Evolutionary conservation across 2,329 filamentous ascomycete genomes (phyloP).

Genomic region (Bipolaris gigantea): DNA sequence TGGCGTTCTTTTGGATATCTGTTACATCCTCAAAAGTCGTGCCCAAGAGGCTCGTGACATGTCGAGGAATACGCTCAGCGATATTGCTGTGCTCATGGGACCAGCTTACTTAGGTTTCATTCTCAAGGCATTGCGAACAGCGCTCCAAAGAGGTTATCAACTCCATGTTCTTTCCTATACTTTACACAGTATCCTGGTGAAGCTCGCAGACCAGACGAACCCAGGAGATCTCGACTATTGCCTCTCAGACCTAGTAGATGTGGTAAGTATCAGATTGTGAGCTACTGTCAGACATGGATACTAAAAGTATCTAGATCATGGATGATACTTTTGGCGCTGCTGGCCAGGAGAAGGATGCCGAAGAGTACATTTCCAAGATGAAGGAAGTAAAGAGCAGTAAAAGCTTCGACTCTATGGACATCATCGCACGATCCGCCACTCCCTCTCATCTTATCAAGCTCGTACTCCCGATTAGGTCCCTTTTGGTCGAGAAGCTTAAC

Average conservation of each 20-base stretch:
- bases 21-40: conserved; percentile 87
- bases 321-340: conserved; percentile 94
- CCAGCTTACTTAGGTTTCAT: conserved; percentile 86
- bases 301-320: conserved; percentile 62
- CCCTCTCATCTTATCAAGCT: conserved; percentile 73
- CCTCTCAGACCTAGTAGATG: conserved; percentile 71
- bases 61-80: conserved; percentile 81
- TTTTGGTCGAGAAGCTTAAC: conserved; percentile 83
- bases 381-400: conserved; percentile 98
- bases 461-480: conserved; percentile 73
- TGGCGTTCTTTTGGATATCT: conserved; percentile 85
- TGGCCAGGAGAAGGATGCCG: conserved; percentile 94
- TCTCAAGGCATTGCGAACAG: conserved; percentile 84
- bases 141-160: conserved; percentile 84
- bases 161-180: conserved; percentile 94
- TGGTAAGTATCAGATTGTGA: conserved; percentile 49
- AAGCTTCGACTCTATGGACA: conserved; percentile 95
- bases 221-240: conserved; percentile 91
- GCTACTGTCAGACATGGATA: not conserved
- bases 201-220: conserved; percentile 69
- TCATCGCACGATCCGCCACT: conserved; percentile 81
- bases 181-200: conserved; percentile 85
- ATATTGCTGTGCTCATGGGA: conserved; percentile 80
- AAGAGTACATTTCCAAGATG: conserved; percentile 93
- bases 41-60: conserved; percentile 87